Base-by-base conservation (phyloP, 148 eudicot genomes). In the Rhododendron henanense region DNA sequence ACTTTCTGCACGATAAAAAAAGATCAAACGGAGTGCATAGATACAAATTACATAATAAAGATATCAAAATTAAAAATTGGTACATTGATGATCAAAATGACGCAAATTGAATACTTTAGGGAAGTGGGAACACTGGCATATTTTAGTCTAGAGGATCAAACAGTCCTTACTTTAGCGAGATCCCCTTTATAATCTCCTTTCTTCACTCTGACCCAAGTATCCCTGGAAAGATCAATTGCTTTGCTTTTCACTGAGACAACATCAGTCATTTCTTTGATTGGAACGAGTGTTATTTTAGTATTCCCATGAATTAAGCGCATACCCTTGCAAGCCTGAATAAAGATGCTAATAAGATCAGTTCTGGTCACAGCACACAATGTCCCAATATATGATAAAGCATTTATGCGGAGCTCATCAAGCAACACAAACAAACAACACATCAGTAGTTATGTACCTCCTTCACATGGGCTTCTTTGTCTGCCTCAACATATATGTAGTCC, bases 401-500 rank as follows among this genome's bases (percentile, higher is more conserved):
- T 33, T 67, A 15, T 28, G 59, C 39, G 10, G 5, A 11, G 15
- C 47, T 33, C 31, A n/a, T 84, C n/a, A 77, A 37, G 39, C 85
- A 87, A 82, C 18, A 77, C 13, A 67, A 69, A 78, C 18, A 48
- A n/a, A 13, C 28, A 67, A 84, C 6, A 75, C 37, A 78, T 75
- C 35, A 82, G 31, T 57, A 81, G 16, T 18, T 77, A 55, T 88
- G 41, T 88, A 94, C 99, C 98, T 96, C 98, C 85, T 89, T 92
- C 79, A 96, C 99, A 88, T 96, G 99, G 81, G 97, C 93, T 92
- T 95, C 99, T 90, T 96, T 96, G 85, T 95, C 99, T 87, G 99
- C 99, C 87, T 96, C 98, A 48, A 96, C 90, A 81, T 96, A 96
- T 73, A 96, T 87, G 81, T 89, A 96, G 87, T 95, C 93, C 88